Base-by-base conservation (phyloP, 2,329 filamentous ascomycete genomes). In the Aspergillus intermedius region DNA sequence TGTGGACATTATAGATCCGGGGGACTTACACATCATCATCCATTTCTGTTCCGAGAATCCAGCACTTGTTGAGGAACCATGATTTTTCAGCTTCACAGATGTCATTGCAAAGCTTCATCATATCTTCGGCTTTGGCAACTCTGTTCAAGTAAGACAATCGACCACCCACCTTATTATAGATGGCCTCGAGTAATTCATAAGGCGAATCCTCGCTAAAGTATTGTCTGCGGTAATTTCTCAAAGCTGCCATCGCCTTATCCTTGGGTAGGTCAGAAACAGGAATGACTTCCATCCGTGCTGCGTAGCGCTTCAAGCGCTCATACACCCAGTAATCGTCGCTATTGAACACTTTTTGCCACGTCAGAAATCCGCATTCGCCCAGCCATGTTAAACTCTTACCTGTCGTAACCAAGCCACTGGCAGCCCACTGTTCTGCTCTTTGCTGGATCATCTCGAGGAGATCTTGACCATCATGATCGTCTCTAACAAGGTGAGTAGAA, bases 291-390 rank as follows among this genome's bases (percentile, higher is more conserved):
- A 98, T 95, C 42, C 93, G 83, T 2, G 91, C 95, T 3, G 90
- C 88, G 50, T 95, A 85, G 65, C 88, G 85, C 75, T 96, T 96
- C 46, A 98, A 74, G 12, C 91, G 81, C 68, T 98, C 93, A 61
- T 96, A 97, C 0, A 98, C 87, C 93, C 93, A 98, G 71, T 95
- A 98, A 65, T 97, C 93, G 68, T 98, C 93, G 47, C 84, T 91
- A 70, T 96, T 97, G 73, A 98, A 90, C 30, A 98, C 84, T 76
- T 89, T 51, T 42, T 7, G 19, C 44, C 49, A 34, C 39, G 41
- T 35, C 25, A 39, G 10, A 7, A 42, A 47, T 13, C 49, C 40
- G 21, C 35, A n/a, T 43, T 22, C 30, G 10, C 10, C 4, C 44
- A 37, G 15, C 15, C 12, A 25, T n/a, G 34, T 2, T 39, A 23